A percentile compares a stretch with the other conserved stretches of the same genome.
Conservation (phyloP, 768 basidiomycete genomes). For the Rhodotorula paludigena region DNA sequence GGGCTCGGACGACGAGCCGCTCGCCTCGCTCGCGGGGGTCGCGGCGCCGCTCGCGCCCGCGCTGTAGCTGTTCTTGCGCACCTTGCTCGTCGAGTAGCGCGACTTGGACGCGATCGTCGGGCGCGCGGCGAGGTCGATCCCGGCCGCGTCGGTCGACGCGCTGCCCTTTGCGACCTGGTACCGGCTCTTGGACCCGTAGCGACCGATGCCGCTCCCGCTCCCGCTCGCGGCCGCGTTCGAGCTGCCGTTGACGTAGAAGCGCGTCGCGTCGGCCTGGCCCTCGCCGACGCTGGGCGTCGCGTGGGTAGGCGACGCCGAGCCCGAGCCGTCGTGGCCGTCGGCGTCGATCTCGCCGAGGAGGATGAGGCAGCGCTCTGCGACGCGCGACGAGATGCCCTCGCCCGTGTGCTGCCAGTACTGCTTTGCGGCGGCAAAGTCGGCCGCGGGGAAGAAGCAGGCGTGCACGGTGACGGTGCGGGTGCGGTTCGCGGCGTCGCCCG, state of each 20-base stretch:
- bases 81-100: constrained; percentile 35
- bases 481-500: constrained; percentile 11
- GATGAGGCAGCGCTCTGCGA: constrained; percentile 74
- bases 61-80: constrained; percentile 10
- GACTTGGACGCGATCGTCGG: constrained; percentile 15
- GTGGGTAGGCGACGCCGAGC: background rate
- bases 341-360: constrained; percentile 55
- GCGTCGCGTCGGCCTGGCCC: background rate
- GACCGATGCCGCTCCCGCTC: background rate
- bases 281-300: background rate
- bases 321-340: constrained; percentile 6
- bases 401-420: constrained; percentile 97
- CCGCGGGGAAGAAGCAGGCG: constrained; percentile 69
- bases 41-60: constrained; percentile 12
- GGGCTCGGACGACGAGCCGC: constrained; percentile 21
- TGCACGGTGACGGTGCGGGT: constrained; percentile 58
- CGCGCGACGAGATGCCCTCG: constrained; percentile 77
- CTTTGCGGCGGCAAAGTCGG: constrained; percentile 64
- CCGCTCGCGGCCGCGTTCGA: background rate
- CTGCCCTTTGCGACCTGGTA: constrained; percentile 32
- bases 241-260: background rate
- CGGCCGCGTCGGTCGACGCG: constrained; percentile 13
- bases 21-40: constrained; percentile 19
- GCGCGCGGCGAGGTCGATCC: constrained; percentile 26
- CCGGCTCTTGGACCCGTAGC: constrained; percentile 32